Conservation (phyloP, 768 basidiomycete genomes). For the Mycena olivaceomarginata region DNA sequence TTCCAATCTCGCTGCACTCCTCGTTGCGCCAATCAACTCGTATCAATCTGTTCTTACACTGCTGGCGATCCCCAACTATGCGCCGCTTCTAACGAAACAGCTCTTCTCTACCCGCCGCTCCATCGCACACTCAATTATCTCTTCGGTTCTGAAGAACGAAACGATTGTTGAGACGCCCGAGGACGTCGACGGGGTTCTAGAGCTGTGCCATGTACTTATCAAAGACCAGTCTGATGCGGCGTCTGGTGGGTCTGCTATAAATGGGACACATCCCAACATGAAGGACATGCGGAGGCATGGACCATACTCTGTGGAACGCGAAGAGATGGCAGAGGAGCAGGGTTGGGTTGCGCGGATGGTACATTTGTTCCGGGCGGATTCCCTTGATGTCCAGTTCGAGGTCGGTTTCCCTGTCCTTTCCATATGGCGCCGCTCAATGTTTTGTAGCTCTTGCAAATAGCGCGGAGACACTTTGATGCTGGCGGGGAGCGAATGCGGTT, state of each 20-base stretch:
- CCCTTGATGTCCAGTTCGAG: conserved; percentile 92
- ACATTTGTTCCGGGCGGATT: conserved; percentile 93
- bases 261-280: conserved; percentile 57
- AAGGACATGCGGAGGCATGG: conserved; percentile 75
- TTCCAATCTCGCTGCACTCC: conserved; percentile 91
- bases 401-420: conserved; percentile 63
- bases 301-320: conserved; percentile 80
- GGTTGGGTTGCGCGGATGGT: conserved; percentile 99
- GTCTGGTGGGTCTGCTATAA: conserved; percentile 50
- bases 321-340: conserved; percentile 98
- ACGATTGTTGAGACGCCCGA: conserved; percentile 95
- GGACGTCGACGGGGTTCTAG: conserved; percentile 95
- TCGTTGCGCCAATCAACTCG: conserved; percentile 96
- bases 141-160: conserved; percentile 96
- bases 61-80: conserved; percentile 95
- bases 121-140: conserved; percentile 96
- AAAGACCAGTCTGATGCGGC: conserved; percentile 85
- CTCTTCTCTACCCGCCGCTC: conserved; percentile 93
- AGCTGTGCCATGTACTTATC: conserved; percentile 94
- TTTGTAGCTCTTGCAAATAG: conserved; percentile 89
- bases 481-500: conserved; percentile 97
- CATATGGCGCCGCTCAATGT: conserved; percentile 2
- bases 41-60: conserved; percentile 97
- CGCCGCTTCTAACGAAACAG: conserved; percentile 88
- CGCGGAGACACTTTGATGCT: conserved; percentile 91